These are phyloP conservation scores for Tuber indicum DNA, from an alignment of 495 filamentous ascomycete species.

Conservation along the genomic window DNA sequence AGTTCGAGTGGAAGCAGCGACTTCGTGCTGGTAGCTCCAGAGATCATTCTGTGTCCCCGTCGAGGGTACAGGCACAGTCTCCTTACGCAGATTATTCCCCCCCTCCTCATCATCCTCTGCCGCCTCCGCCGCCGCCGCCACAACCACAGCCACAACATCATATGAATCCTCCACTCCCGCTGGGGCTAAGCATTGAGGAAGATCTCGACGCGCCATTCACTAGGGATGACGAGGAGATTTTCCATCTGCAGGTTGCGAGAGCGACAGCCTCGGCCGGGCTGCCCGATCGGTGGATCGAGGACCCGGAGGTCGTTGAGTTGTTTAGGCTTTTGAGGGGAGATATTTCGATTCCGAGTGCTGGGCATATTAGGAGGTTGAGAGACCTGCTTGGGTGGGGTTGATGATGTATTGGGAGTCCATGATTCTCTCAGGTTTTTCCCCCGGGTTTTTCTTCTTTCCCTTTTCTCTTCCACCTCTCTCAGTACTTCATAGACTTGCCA, in stretches of 20 bases:
- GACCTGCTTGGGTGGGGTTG: not conserved
- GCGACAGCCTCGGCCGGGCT: not conserved
- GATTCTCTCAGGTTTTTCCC: not conserved
- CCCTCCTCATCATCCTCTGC: not conserved
- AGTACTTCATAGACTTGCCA: not conserved
- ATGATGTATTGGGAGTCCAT: not conserved
- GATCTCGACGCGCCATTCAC: not conserved
- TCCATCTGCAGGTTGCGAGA: not conserved
- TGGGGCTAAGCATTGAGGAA: not conserved
- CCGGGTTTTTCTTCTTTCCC: not conserved
- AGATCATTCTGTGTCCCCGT: not conserved
- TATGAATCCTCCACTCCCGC: not conserved
- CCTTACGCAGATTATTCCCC: not conserved
- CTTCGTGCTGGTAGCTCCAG: not conserved
- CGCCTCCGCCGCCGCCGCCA: not conserved
- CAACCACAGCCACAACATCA: not conserved
- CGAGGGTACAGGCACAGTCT: not conserved
- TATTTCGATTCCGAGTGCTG: not conserved
- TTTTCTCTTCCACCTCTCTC: not conserved
- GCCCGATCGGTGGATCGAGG: slow-evolving; percentile 1
- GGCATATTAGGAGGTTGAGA: not conserved
- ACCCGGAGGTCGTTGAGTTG: not conserved
- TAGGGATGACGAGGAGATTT: not conserved
- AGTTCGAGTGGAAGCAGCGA: not conserved
- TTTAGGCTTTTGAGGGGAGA: not conserved